Percentiles rank a stretch among this genome's conserved stretches.
phyloP scores from a whole-genome alignment of 495 filamentous ascomycete genomes.

The Coniosporium apollinis region DNA sequence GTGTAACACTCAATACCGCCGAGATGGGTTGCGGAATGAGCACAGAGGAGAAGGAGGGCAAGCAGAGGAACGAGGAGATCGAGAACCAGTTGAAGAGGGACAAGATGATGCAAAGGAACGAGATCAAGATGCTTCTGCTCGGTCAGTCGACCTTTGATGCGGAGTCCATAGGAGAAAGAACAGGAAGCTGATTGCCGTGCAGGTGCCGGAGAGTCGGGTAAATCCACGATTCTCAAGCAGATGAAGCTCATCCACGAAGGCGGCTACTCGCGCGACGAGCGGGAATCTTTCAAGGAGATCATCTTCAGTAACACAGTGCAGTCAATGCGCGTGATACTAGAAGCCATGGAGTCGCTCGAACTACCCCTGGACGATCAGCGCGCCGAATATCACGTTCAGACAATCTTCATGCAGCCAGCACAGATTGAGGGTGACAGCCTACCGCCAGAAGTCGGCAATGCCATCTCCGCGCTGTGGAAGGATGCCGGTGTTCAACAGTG shows the following conservation, averaged over 20 bases:
- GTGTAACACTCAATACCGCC: too few species aligned
- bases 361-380: constrained; percentile 68
- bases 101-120: constrained; percentile 25
- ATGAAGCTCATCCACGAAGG: constrained; percentile 96
- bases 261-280: constrained; percentile 81
- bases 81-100: constrained; percentile 29
- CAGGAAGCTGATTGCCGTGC: constrained; percentile 10
- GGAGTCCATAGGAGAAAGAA: neutral
- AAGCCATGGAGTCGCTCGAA: constrained; percentile 67
- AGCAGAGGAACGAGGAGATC: constrained; percentile 42
- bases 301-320: constrained; percentile 47
- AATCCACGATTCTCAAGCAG: constrained; percentile 96
- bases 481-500: constrained; percentile 73
- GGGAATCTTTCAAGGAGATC: constrained; percentile 79
- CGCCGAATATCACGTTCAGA: constrained; percentile 59
- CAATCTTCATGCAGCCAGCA: constrained; percentile 22
- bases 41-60: constrained; percentile 99
- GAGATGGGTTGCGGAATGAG: constrained; percentile 99
- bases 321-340: constrained; percentile 48
- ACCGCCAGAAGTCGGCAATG: constrained; percentile 55
- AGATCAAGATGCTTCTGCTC: constrained; percentile 30
- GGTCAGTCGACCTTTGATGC: constrained; percentile 13
- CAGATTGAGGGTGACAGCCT: constrained; percentile 23
- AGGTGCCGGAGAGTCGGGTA: constrained; percentile 96
- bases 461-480: constrained; percentile 71